These are phyloP conservation scores for Periconia sp. DNA, from an alignment of 2,329 filamentous ascomycete genomes.

Conservation along the genomic window DNA sequence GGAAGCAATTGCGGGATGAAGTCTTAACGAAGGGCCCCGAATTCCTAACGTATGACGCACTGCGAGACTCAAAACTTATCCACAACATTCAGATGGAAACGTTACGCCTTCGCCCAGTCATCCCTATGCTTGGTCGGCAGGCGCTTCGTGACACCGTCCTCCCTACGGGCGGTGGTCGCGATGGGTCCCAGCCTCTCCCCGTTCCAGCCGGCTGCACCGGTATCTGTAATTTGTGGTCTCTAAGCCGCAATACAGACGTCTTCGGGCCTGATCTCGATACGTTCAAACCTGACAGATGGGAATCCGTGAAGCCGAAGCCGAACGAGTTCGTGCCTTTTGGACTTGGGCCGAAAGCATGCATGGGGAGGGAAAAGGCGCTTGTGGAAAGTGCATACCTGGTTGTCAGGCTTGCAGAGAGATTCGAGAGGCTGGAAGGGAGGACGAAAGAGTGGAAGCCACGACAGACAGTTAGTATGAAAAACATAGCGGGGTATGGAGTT, in stretches of 20 bases:
- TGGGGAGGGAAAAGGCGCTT: constrained; percentile 15
- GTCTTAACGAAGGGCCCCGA: background rate
- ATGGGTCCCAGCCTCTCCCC: constrained; percentile 11
- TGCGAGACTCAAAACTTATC: background rate
- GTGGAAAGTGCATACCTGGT: constrained; percentile 10
- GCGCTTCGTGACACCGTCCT: constrained; percentile 18
- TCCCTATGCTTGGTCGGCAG: constrained; percentile 16
- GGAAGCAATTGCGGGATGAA: constrained; percentile 1
- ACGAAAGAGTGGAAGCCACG: constrained; percentile 1
- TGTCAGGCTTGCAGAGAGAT: constrained; percentile 4
- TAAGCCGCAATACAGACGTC: constrained; percentile 46
- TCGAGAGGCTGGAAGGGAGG: constrained; percentile 4
- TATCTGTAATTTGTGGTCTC: constrained; percentile 48
- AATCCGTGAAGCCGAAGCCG: background rate
- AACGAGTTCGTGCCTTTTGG: constrained; percentile 10
- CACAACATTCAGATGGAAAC: constrained; percentile 11
- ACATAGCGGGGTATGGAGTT: constrained; percentile 3
- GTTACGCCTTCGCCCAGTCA: constrained; percentile 21
- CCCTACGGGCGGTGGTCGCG: constrained; percentile 20
- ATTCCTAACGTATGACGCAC: background rate
- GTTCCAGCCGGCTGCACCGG: constrained; percentile 12
- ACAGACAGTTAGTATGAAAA: constrained; percentile 3
- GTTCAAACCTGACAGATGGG: constrained; percentile 12
- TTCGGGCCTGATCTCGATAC: constrained; percentile 22
- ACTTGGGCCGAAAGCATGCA: constrained; percentile 10